These are phyloP conservation scores for Suhomyces kunorum DNA, from an alignment of 1,139 yeast species.

Conservation along the genomic window DNA sequence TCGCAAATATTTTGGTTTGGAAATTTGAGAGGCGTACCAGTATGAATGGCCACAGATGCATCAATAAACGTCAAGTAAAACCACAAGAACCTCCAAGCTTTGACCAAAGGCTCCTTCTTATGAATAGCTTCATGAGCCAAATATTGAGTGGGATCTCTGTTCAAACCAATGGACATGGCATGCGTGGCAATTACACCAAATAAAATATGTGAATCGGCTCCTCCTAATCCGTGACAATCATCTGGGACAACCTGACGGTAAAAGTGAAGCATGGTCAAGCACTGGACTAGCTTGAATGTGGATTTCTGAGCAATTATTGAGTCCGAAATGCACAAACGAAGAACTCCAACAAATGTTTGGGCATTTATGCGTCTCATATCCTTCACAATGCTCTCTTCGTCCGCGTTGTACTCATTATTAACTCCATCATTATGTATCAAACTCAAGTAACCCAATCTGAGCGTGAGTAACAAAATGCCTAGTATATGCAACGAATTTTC, in stretches of 20 bases:
- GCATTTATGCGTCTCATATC: conserved; percentile 27
- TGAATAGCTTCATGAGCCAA: conserved; percentile 33
- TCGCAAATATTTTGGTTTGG: conserved; percentile 33
- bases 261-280: conserved; percentile 45
- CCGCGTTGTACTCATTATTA: conserved; percentile 30
- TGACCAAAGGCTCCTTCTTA: conserved; percentile 29
- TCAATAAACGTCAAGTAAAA: conserved; percentile 32
- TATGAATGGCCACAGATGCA: conserved; percentile 36
- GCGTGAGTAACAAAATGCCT: conserved; percentile 35
- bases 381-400: conserved; percentile 31
- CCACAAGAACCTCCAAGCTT: conserved; percentile 46
- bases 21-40: conserved; percentile 36
- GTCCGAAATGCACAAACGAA: conserved; percentile 38
- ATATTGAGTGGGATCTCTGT: conserved; percentile 44
- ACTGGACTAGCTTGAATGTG: conserved; percentile 37
- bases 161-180: conserved; percentile 46
- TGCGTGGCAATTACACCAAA: conserved; percentile 43
- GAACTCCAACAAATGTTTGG: conserved; percentile 26
- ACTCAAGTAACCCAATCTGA: conserved; percentile 43
- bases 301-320: conserved; percentile 31
- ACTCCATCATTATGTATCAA: conserved; percentile 39
- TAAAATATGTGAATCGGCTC: conserved; percentile 43
- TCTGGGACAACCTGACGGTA: conserved; percentile 44
- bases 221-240: conserved; percentile 48
- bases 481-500: conserved; percentile 36